Evolutionary conservation across 352 stramenopile genomes (phyloP).

Genomic region (Halophytophthora polymorphica): DNA sequence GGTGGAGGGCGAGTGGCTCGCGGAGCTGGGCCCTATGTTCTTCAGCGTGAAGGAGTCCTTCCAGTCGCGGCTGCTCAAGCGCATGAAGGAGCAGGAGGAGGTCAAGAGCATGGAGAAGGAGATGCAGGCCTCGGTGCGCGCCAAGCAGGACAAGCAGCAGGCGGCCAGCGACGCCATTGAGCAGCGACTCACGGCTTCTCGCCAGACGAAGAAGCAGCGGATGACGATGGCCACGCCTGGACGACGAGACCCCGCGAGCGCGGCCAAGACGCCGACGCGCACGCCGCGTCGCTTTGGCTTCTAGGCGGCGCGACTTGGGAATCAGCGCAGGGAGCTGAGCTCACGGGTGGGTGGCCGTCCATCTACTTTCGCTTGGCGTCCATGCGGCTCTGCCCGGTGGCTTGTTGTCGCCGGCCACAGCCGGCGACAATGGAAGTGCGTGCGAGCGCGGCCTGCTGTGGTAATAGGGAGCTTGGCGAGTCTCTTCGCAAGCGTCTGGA

Average conservation of each 20-base stretch:
- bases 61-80: conserved; percentile 89
- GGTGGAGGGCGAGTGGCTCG: conserved; percentile 99
- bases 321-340: too few relatives aligned
- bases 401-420: too few relatives aligned
- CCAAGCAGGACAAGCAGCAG: conserved; percentile 16
- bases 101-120: conserved; percentile 79
- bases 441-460: too few relatives aligned
- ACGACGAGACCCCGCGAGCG: conserved; percentile 20
- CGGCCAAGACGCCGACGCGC: conserved; percentile 44
- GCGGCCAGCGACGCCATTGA: conserved; percentile 16
- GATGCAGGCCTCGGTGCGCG: conserved; percentile 45
- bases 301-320: conserved; percentile 22
- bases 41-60: conserved; percentile 98
- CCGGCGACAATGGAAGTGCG: too few relatives aligned
- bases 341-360: too few relatives aligned
- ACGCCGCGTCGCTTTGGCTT: conserved; percentile 76
- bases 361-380: too few relatives aligned
- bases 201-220: conserved; percentile 54
- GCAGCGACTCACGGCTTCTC: conserved; percentile 9
- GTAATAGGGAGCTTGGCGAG: too few relatives aligned
- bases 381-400: too few relatives aligned
- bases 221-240: conserved; percentile 64
- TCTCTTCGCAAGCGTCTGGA: too few relatives aligned
- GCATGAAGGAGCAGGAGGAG: conserved; percentile 83
- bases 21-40: conserved; percentile 99